Evolutionary conservation across 2,329 filamentous ascomycete genomes (phyloP).

Genomic region (Cytospora chrysosperma): DNA sequence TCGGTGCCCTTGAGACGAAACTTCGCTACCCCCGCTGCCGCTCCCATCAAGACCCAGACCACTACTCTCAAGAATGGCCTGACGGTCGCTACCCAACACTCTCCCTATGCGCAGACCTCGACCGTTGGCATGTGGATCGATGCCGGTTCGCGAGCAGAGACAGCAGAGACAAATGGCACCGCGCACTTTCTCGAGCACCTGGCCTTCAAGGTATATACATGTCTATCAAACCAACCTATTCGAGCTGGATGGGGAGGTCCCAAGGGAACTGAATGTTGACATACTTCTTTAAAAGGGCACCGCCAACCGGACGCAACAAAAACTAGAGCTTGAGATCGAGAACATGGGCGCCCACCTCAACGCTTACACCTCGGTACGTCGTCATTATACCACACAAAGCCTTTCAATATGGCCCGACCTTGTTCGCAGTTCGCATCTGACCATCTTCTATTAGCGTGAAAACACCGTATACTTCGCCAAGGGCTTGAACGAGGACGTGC

Average conservation of each 20-base stretch:
- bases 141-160: constrained; percentile 96
- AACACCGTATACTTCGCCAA: constrained; percentile 99
- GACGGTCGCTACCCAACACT: constrained; percentile 97
- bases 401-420: background rate
- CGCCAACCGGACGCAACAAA: constrained; percentile 88
- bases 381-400: constrained; percentile 24
- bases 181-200: constrained; percentile 99
- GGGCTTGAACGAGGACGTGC: constrained; percentile 96
- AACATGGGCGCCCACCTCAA: constrained; percentile 99
- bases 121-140: constrained; percentile 99
- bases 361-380: constrained; percentile 94
- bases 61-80: constrained; percentile 97
- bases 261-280: constrained; percentile 6
- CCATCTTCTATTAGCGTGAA: constrained; percentile 69
- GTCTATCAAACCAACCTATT: background rate
- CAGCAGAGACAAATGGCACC: constrained; percentile 96
- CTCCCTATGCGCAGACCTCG: constrained; percentile 95
- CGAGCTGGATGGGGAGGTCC: background rate
- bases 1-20: constrained; percentile 77
- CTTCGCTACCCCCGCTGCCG: constrained; percentile 79
- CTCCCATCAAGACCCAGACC: constrained; percentile 80
- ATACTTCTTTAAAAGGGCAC: constrained; percentile 64
- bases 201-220: constrained; percentile 84
- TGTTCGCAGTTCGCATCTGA: constrained; percentile 27
- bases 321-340: constrained; percentile 99